phyloP scores from a whole-genome alignment of 2,329 filamentous ascomycete genomes.

The Aspergillus piperis region DNA sequence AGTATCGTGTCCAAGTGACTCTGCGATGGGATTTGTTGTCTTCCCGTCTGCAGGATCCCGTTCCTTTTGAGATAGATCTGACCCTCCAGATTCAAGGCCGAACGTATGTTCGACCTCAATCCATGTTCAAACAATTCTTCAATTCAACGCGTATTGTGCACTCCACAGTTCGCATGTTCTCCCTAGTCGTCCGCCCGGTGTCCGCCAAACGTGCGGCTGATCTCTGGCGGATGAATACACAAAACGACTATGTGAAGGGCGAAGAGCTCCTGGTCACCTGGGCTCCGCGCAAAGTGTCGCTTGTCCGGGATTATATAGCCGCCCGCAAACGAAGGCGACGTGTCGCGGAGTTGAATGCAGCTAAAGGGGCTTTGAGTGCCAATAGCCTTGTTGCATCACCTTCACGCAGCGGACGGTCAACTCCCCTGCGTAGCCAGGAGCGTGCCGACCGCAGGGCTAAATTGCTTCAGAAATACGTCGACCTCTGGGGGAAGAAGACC shows the following conservation, averaged over 20 bases:
- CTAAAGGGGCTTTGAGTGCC: slow-evolving; percentile 46
- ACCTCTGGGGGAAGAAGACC: slow-evolving; percentile 45
- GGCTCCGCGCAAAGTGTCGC: slow-evolving; percentile 84
- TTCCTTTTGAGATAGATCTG: slow-evolving; percentile 80
- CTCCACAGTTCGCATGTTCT: slow-evolving; percentile 83
- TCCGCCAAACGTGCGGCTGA: slow-evolving; percentile 91
- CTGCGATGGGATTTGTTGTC: slow-evolving; percentile 85
- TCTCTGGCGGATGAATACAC: slow-evolving; percentile 93
- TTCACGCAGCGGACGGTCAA: slow-evolving; percentile 37
- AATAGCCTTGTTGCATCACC: slow-evolving; percentile 41
- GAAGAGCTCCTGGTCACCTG: slow-evolving; percentile 84
- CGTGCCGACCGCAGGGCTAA: slow-evolving; percentile 40
- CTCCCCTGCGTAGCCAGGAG: slow-evolving; percentile 38
- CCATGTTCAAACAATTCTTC: slow-evolving; percentile 84
- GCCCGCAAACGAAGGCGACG: slow-evolving; percentile 73
- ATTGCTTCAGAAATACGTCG: slow-evolving; percentile 45
- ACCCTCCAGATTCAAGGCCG: slow-evolving; percentile 81
- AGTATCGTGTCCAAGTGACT: slow-evolving; percentile 85
- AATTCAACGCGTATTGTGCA: slow-evolving; percentile 82
- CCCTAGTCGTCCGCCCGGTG: slow-evolving; percentile 78
- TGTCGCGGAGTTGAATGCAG: slow-evolving; percentile 75
- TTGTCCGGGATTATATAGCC: slow-evolving; percentile 83
- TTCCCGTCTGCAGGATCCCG: slow-evolving; percentile 79
- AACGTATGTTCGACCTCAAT: slow-evolving; percentile 80
- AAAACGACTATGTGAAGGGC: slow-evolving; percentile 93